phyloP scores from a whole-genome alignment of 2,329 filamentous ascomycete species.

The Fusarium begoniae region DNA sequence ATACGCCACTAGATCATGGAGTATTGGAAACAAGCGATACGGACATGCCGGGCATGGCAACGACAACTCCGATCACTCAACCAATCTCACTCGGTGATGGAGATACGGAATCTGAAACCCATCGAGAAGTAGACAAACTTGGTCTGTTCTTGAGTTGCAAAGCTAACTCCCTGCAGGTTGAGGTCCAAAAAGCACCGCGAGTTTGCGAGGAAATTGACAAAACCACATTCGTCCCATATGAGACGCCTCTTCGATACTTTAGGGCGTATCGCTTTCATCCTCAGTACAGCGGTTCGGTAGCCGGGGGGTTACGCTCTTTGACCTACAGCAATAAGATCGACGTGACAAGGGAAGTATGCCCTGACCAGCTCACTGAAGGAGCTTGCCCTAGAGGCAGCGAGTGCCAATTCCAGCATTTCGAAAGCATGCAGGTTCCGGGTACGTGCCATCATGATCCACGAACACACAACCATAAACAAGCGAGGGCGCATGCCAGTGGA shows the following conservation, averaged over 20 bases:
- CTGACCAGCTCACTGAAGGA: constrained; percentile 74
- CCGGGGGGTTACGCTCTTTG: constrained; percentile 84
- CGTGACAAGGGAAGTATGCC: constrained; percentile 76
- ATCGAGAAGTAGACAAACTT: constrained; percentile 57
- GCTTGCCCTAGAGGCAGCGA: constrained; percentile 74
- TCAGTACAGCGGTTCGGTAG: constrained; percentile 72
- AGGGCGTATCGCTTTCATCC: constrained; percentile 92
- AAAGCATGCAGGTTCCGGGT: constrained; percentile 51
- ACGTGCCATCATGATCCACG: constrained; percentile 40
- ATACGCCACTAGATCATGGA: constrained; percentile 29
- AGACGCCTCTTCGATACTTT: constrained; percentile 84
- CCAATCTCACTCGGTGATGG: constrained; percentile 46
- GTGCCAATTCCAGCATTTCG: constrained; percentile 84
- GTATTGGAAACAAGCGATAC: constrained; percentile 42
- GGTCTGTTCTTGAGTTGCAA: constrained; percentile 5
- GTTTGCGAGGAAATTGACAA: constrained; percentile 4
- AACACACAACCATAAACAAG: constrained; percentile 27
- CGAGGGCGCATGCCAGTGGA: constrained; percentile 40
- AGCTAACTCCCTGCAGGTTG: constrained; percentile 38
- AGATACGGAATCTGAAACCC: constrained; percentile 38
- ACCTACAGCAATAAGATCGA: constrained; percentile 96
- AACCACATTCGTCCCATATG: constrained; percentile 68
- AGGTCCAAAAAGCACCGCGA: constrained; percentile 1
- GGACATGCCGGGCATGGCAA: constrained; percentile 38
- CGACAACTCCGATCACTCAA: constrained; percentile 35